Evolutionary conservation across 192 early-diverging fungal genomes (phyloP).

Genomic region (Entomortierella beljakovae): DNA sequence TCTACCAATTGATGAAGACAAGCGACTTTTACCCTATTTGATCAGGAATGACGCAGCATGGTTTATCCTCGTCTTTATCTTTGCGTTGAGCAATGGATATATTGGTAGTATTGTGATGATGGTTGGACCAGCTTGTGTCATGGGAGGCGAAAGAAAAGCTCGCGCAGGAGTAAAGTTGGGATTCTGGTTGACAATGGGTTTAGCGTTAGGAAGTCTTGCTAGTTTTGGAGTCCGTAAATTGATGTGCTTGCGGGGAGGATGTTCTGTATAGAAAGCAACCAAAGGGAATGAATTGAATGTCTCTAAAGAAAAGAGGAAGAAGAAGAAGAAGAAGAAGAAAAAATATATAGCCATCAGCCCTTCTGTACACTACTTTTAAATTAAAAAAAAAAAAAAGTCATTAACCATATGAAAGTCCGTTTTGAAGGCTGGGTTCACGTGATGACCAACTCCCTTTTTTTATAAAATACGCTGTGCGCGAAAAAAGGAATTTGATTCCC

Average conservation of each 20-base stretch:
- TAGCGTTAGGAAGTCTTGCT: constrained; percentile 74
- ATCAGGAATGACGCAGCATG: constrained; percentile 60
- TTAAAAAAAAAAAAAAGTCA: too few relatives aligned
- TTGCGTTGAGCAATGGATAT: constrained; percentile 78
- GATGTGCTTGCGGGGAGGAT: constrained; percentile 47
- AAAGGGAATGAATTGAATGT: too few relatives aligned
- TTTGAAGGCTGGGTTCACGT: too few relatives aligned
- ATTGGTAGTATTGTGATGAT: constrained; percentile 74
- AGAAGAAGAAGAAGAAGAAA: too few relatives aligned
- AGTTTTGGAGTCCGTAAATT: constrained; percentile 62
- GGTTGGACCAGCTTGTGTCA: constrained; percentile 57
- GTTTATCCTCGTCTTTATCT: constrained; percentile 65
- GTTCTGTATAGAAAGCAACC: constrained; percentile 8
- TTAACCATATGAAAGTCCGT: too few relatives aligned
- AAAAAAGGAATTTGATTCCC: too few relatives aligned
- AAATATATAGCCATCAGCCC: too few relatives aligned
- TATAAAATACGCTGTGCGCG: too few relatives aligned
- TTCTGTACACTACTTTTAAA: too few relatives aligned
- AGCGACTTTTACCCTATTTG: constrained; percentile 50
- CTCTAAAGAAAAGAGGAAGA: too few relatives aligned
- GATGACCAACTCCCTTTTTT: too few relatives aligned
- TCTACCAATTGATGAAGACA: constrained; percentile 57
- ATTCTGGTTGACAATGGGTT: constrained; percentile 71
- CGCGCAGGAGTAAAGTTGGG: constrained; percentile 75
- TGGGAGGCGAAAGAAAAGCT: constrained; percentile 61